Percentiles rank a stretch among this genome's conserved stretches.
These are phyloP conservation scores for Viridothelium virens DNA, from an alignment of 495 filamentous ascomycete genomes.

Conservation along the genomic window DNA sequence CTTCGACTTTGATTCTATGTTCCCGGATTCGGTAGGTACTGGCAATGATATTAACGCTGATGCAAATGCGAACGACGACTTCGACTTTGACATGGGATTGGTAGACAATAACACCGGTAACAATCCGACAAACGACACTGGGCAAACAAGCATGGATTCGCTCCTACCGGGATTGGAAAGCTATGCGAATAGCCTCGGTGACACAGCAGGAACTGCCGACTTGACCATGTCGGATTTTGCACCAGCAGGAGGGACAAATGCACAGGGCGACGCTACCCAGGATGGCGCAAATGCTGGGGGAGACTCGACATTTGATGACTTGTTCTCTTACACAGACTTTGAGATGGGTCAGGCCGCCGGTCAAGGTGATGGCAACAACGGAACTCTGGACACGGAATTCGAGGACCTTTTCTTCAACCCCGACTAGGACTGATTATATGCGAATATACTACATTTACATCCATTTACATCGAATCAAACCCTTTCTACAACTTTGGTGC, in stretches of 20 bases:
- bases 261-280: background rate
- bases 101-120: background rate
- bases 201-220: background rate
- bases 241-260: background rate
- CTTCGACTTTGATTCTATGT: constrained; percentile 13
- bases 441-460: background rate
- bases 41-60: background rate
- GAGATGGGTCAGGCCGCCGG: constrained; percentile 4
- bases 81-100: constrained; percentile 3
- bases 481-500: constrained; percentile 21
- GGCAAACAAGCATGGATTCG: constrained; percentile 11
- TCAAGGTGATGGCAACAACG: constrained; percentile 3
- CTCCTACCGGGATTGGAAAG: constrained; percentile 16
- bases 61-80: constrained; percentile 4
- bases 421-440: background rate
- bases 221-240: background rate
- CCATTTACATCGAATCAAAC: background rate
- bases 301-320: constrained; percentile 15
- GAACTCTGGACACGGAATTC: background rate
- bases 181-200: constrained; percentile 14
- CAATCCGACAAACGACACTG: background rate
- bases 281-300: background rate
- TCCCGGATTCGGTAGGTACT: background rate
- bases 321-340: constrained; percentile 10
- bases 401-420: constrained; percentile 1